Conservation (phyloP, 441 rosid genomes). For the Adansonia grandidieri region DNA sequence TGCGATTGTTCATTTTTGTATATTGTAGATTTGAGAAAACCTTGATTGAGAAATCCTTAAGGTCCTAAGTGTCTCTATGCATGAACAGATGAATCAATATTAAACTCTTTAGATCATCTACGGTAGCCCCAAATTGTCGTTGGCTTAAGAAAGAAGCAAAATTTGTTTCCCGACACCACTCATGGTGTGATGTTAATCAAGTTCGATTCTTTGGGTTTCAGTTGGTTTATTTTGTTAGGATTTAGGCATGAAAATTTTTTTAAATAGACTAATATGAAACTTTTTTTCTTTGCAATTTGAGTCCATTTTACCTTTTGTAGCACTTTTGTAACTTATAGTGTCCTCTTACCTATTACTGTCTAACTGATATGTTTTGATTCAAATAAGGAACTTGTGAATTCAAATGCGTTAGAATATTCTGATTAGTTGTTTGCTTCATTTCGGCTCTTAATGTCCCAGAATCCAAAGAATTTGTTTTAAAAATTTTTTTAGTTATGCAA, state of each 20-base stretch:
- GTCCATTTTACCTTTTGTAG: background rate
- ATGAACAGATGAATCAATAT: background rate
- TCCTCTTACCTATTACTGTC: too few species aligned
- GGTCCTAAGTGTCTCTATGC: background rate
- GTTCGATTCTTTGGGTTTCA: background rate
- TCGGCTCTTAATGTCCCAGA: background rate
- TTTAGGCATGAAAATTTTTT: background rate
- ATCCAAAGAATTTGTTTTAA: background rate
- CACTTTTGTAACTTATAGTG: background rate
- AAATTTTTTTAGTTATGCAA: background rate
- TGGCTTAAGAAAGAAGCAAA: slow-evolving; percentile 18
- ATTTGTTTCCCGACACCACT: background rate
- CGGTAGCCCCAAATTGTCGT: background rate
- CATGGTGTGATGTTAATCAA: background rate
- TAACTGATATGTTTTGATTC: background rate
- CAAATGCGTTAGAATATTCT: background rate
- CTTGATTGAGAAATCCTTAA: background rate
- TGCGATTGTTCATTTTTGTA: background rate
- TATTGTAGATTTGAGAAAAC: background rate
- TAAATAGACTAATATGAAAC: too few species aligned
- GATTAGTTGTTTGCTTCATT: slow-evolving; percentile 17
- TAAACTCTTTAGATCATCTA: background rate
- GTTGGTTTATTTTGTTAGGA: background rate
- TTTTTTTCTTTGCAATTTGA: too few species aligned
- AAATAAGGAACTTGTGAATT: background rate